Evolutionary conservation across 2,329 filamentous ascomycete genomes (phyloP).

Genomic region (Penicillium concentricum): DNA sequence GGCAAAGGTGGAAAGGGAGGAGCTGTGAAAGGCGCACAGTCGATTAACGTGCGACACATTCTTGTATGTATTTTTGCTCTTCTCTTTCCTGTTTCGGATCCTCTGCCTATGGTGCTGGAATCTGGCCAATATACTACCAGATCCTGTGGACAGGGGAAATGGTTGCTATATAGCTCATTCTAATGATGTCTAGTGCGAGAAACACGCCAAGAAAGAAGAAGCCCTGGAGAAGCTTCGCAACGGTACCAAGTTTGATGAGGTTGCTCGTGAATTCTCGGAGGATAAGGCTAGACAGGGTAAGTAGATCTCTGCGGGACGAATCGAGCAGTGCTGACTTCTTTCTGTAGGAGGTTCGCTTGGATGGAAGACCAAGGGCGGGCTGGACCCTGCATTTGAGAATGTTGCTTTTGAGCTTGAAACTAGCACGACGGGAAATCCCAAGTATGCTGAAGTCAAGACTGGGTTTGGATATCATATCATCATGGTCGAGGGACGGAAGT

Average conservation of each 20-base stretch:
- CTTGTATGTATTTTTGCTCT: slow-evolving; percentile 42
- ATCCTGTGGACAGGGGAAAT: not conserved
- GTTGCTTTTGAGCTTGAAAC: slow-evolving; percentile 62
- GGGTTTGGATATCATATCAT: slow-evolving; percentile 67
- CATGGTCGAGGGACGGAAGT: slow-evolving; percentile 66
- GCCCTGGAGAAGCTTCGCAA: slow-evolving; percentile 59
- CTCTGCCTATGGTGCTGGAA: not conserved
- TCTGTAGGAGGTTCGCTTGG: slow-evolving; percentile 58
- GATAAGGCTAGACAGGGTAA: slow-evolving; percentile 62
- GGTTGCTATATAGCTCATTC: not conserved
- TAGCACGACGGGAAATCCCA: slow-evolving; percentile 61
- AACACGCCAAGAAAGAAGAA: slow-evolving; percentile 65
- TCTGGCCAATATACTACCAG: not conserved
- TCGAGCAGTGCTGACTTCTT: not conserved
- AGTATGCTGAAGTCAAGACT: slow-evolving; percentile 62
- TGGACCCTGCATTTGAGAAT: slow-evolving; percentile 61
- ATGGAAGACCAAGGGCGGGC: slow-evolving; percentile 60
- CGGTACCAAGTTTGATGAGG: slow-evolving; percentile 64
- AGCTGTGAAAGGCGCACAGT: slow-evolving; percentile 57
- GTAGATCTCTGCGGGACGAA: slow-evolving; percentile 1
- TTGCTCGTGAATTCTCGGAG: slow-evolving; percentile 63
- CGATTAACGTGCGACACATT: slow-evolving; percentile 66
- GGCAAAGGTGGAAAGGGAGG: slow-evolving; percentile 29
- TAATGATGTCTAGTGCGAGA: slow-evolving; percentile 51
- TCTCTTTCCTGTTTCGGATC: not conserved